These are phyloP conservation scores for Eucalyptus regnans DNA, from an alignment of 345 rosid genomes.

Conservation along the genomic window DNA sequence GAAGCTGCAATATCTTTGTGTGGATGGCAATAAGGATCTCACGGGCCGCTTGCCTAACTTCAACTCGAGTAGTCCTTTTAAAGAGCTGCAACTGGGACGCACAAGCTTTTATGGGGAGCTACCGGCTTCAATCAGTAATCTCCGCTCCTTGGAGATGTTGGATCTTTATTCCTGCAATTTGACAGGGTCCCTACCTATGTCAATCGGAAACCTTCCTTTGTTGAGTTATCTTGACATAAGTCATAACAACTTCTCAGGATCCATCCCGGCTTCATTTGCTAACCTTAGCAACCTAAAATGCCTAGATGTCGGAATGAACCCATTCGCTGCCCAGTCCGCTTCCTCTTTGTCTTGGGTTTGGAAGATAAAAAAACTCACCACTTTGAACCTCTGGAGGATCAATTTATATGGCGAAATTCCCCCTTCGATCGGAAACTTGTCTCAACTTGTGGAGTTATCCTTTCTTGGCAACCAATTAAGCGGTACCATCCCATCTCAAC, in stretches of 20 bases:
- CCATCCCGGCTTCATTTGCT: constrained; percentile 4
- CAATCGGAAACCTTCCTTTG: neutral
- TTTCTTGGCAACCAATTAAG: neutral
- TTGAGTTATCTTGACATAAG: neutral
- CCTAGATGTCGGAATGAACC: neutral
- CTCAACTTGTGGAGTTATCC: fast-evolving
- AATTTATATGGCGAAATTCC: neutral
- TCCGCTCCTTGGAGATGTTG: fast-evolving
- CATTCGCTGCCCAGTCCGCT: neutral
- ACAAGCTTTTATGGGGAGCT: neutral
- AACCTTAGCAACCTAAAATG: neutral
- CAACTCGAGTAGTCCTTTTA: neutral
- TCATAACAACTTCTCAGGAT: neutral
- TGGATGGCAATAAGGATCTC: neutral
- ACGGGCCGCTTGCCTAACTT: neutral
- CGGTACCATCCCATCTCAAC: neutral
- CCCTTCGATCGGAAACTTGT: neutral
- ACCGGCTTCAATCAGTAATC: neutral
- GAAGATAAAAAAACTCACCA: neutral
- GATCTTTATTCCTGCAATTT: fast-evolving
- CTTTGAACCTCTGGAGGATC: neutral
- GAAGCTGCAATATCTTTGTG: neutral
- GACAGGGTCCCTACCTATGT: neutral
- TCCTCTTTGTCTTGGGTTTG: neutral
- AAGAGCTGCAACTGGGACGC: neutral